These are phyloP conservation scores for Lactuca saligna DNA, from an alignment of 129 eudicot genomes.

Conservation along the genomic window DNA sequence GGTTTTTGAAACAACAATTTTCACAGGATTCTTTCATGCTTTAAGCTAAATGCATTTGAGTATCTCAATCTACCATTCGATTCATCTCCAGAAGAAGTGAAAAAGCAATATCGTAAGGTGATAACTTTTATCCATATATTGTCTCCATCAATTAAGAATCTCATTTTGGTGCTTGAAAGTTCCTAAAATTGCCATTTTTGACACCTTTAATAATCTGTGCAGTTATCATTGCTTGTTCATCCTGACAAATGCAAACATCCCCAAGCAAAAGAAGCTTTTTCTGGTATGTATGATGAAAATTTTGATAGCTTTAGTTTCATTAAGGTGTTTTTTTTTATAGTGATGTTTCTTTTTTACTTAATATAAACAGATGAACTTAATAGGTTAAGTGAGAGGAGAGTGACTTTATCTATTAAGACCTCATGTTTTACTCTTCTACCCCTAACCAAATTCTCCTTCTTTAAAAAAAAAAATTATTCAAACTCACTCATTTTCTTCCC, in stretches of 20 bases:
- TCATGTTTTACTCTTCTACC: too few species aligned
- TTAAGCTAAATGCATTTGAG: slow-evolving; percentile 91
- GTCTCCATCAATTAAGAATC: background rate
- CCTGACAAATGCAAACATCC: slow-evolving; percentile 99
- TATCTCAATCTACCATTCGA: slow-evolving; percentile 81
- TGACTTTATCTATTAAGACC: too few species aligned
- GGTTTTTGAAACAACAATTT: slow-evolving; percentile 8
- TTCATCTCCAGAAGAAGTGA: slow-evolving; percentile 82
- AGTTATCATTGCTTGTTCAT: slow-evolving; percentile 94
- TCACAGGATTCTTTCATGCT: slow-evolving; percentile 92
- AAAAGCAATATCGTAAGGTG: slow-evolving; percentile 96
- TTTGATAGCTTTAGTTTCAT: background rate
- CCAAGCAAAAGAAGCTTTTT: slow-evolving; percentile 95
- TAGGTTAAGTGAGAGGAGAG: too few species aligned
- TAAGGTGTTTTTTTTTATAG: too few species aligned
- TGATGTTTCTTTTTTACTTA: too few species aligned
- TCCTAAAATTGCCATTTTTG: slow-evolving; percentile 1
- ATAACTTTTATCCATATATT: background rate
- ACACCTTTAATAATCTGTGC: slow-evolving; percentile 15
- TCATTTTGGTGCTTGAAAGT: slow-evolving; percentile 9
- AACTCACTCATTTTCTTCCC: too few species aligned
- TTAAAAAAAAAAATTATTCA: too few species aligned
- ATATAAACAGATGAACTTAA: too few species aligned
- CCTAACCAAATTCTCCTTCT: too few species aligned
- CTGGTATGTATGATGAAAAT: slow-evolving; percentile 51